Evolutionary conservation across 2,329 filamentous ascomycete genomes (phyloP).

Genomic region (Nannizziopsis barbatae): DNA sequence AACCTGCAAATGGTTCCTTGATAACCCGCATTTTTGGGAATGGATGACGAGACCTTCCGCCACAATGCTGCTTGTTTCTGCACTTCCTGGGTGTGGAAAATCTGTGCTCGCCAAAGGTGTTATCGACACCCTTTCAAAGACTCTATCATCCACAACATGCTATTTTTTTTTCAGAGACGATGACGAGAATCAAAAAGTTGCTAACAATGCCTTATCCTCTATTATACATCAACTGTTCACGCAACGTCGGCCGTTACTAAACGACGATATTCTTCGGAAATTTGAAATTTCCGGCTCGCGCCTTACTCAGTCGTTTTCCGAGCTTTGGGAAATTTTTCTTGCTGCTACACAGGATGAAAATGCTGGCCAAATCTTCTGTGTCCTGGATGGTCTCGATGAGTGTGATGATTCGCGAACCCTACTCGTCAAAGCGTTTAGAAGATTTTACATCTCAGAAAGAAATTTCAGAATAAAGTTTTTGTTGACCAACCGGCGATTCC

Average conservation of each 20-base stretch:
- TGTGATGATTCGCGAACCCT: conserved; percentile 20
- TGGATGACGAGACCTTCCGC: conserved; percentile 17
- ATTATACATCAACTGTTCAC: conserved; percentile 33
- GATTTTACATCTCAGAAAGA: conserved; percentile 18
- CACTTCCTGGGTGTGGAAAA: conserved; percentile 38
- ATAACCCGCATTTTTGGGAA: conserved; percentile 12
- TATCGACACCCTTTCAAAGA: conserved; percentile 23
- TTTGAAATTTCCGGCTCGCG: conserved; percentile 9
- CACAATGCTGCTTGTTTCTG: conserved; percentile 30
- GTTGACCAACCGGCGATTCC: conserved; percentile 20
- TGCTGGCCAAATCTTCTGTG: conserved; percentile 24
- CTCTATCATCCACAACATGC: conserved; percentile 20
- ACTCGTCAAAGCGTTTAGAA: background rate
- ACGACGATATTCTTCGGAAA: conserved; percentile 13
- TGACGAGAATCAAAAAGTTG: conserved; percentile 26
- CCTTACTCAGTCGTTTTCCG: conserved; percentile 12
- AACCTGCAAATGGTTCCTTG: conserved; percentile 20
- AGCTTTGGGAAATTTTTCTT: conserved; percentile 27
- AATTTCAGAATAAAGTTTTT: conserved; percentile 29
- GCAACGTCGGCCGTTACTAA: conserved; percentile 15
- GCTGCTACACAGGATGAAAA: conserved; percentile 9
- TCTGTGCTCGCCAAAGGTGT: conserved; percentile 34
- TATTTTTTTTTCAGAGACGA: conserved; percentile 41
- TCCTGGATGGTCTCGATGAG: conserved; percentile 37
- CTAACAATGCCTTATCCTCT: conserved; percentile 24